Evolutionary conservation across 192 early-diverging fungal species (phyloP).

Genomic region (Coemansia pectinata): DNA sequence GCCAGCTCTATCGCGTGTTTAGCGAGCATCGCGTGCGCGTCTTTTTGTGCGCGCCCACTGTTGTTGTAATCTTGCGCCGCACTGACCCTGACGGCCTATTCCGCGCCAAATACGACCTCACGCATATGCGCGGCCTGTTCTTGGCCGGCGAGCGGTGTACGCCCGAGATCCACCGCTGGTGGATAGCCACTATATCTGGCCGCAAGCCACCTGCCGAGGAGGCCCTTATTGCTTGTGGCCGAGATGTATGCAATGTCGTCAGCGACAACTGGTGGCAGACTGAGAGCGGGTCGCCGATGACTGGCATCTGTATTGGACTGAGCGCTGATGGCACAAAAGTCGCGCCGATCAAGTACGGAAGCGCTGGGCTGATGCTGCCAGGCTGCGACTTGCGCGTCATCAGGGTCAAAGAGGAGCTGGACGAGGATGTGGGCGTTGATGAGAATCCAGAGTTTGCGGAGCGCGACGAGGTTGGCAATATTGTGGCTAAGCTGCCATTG

Average conservation of each 20-base stretch:
- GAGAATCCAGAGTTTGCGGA: slow-evolving; percentile 43
- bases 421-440: slow-evolving; percentile 43
- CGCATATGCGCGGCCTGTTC: slow-evolving; percentile 65
- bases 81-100: slow-evolving; percentile 70
- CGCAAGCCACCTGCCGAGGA: slow-evolving; percentile 14
- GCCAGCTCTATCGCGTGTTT: slow-evolving; percentile 77
- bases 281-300: slow-evolving; percentile 83
- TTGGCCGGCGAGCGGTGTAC: slow-evolving; percentile 84
- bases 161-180: slow-evolving; percentile 71
- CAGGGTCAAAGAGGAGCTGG: slow-evolving; percentile 56
- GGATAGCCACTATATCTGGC: slow-evolving; percentile 45
- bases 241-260: slow-evolving; percentile 55
- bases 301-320: slow-evolving; percentile 66
- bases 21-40: slow-evolving; percentile 73
- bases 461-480: slow-evolving; percentile 70
- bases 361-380: slow-evolving; percentile 78
- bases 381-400: slow-evolving; percentile 73
- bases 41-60: slow-evolving; percentile 85
- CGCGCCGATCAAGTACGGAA: slow-evolving; percentile 60
- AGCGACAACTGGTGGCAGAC: slow-evolving; percentile 93
- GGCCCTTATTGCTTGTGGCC: slow-evolving; percentile 14
- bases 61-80: slow-evolving; percentile 76
- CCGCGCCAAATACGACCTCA: slow-evolving; percentile 63
- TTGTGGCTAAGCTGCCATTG: slow-evolving; percentile 76
- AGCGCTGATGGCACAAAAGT: slow-evolving; percentile 29